These are phyloP conservation scores for Brassica rapa DNA, from an alignment of 345 rosid species.

Conservation along the genomic window DNA sequence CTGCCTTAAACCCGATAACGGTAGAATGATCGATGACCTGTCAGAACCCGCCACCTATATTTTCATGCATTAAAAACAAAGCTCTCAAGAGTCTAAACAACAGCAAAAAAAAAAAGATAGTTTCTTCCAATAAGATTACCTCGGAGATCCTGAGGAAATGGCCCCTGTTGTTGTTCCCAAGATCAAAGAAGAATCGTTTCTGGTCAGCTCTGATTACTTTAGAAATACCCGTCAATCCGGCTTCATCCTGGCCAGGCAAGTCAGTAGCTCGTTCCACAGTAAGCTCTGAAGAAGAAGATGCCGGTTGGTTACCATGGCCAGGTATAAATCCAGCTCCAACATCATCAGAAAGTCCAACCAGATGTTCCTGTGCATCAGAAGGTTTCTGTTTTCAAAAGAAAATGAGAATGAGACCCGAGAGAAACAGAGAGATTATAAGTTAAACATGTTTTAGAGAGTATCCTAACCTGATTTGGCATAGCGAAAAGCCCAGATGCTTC, in stretches of 20 bases:
- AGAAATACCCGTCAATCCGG: slow-evolving; percentile 59
- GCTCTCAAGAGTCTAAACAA: neutral
- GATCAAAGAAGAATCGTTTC: slow-evolving; percentile 94
- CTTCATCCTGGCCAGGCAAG: slow-evolving; percentile 71
- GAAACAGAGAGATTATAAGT: slow-evolving; percentile 5
- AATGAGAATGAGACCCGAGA: slow-evolving; percentile 18
- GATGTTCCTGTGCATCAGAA: slow-evolving; percentile 68
- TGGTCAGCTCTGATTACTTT: slow-evolving; percentile 92
- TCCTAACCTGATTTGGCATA: slow-evolving; percentile 65
- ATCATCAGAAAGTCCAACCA: slow-evolving; percentile 95
- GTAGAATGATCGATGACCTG: slow-evolving; percentile 93
- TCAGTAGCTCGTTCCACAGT: slow-evolving; percentile 72
- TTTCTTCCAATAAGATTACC: slow-evolving; percentile 43
- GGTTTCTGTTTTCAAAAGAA: slow-evolving; percentile 53
- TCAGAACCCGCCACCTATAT: slow-evolving; percentile 92
- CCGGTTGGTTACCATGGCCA: slow-evolving; percentile 80
- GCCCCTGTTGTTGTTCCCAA: slow-evolving; percentile 92
- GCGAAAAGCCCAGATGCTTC: slow-evolving; percentile 78
- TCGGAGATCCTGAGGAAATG: slow-evolving; percentile 97
- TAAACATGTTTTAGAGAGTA: no score
- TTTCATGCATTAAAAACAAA: slow-evolving; percentile 6
- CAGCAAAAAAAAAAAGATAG: neutral
- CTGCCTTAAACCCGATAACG: slow-evolving; percentile 88
- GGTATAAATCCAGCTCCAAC: slow-evolving; percentile 99
- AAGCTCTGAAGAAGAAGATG: slow-evolving; percentile 67